Percentiles rank a stretch among this genome's conserved stretches.
Conservation (phyloP, 169 alveolate genomes). For the Plasmodium fragile region DNA sequence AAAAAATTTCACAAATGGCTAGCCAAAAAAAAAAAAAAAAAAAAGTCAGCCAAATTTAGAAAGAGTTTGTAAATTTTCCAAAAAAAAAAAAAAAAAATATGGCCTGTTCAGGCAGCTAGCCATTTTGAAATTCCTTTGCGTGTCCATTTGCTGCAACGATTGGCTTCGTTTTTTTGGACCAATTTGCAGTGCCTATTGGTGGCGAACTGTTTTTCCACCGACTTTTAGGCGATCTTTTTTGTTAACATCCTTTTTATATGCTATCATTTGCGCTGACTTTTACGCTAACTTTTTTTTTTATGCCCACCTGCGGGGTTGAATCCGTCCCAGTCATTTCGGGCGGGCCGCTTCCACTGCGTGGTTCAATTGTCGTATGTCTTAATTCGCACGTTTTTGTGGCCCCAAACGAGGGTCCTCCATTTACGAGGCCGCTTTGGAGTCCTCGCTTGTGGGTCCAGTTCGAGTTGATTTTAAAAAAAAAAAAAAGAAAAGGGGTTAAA, state of each 20-base stretch:
- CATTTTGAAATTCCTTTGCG: not conserved
- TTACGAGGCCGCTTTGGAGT: not conserved
- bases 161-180: not conserved
- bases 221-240: not conserved
- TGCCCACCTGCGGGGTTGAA: not conserved
- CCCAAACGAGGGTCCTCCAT: not conserved
- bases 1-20: not conserved
- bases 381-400: not conserved
- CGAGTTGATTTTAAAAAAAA: not conserved
- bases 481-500: not conserved
- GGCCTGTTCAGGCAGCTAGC: constrained; percentile 37
- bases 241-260: not conserved
- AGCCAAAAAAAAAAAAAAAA: not conserved
- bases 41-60: not conserved
- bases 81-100: not conserved
- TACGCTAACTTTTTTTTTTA: not conserved
- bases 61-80: not conserved
- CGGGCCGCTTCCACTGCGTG: not conserved
- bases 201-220: not conserved
- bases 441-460: not conserved
- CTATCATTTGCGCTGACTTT: not conserved
- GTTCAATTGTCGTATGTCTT: not conserved
- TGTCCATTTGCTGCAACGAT: not conserved
- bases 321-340: not conserved
- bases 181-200: not conserved